A percentile compares a stretch with the other conserved stretches of the same genome.
phyloP scores from a whole-genome alignment of 805 yeast genomes.

The Saccharomycopsis schoenii region DNA sequence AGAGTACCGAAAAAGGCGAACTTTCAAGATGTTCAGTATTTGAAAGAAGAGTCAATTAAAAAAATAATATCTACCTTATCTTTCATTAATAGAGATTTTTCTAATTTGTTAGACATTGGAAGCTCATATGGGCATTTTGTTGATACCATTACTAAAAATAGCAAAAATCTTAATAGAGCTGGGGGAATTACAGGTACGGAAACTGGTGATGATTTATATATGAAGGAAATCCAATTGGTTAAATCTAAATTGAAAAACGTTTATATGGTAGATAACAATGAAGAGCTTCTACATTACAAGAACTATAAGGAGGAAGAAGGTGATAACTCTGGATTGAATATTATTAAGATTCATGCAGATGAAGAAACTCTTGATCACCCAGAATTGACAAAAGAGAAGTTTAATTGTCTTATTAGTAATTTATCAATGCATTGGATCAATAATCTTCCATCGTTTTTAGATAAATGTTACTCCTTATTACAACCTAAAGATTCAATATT shows the following conservation, averaged over 20 bases:
- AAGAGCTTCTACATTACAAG: conserved; percentile 40
- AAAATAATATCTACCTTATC: conserved; percentile 69
- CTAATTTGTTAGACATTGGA: conserved; percentile 60
- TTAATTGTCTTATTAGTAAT: conserved; percentile 67
- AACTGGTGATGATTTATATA: conserved; percentile 31
- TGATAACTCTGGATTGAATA: conserved; percentile 24
- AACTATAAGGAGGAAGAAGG: conserved; percentile 29
- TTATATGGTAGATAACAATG: conserved; percentile 59
- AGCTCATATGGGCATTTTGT: conserved; percentile 55
- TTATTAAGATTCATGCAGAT: conserved; percentile 49
- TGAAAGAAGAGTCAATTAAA: conserved; percentile 63
- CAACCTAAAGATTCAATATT: conserved; percentile 70
- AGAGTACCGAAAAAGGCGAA: conserved; percentile 29
- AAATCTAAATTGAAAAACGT: conserved; percentile 42
- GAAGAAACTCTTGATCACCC: conserved; percentile 52
- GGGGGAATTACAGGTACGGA: conserved; percentile 10
- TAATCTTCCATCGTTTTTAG: conserved; percentile 61
- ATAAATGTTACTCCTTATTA: conserved; percentile 45
- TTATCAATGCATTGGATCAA: conserved; percentile 78
- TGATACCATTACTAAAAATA: conserved; percentile 25
- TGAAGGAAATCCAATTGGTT: conserved; percentile 45
- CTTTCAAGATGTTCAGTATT: conserved; percentile 54
- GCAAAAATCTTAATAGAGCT: conserved; percentile 16
- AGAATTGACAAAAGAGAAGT: conserved; percentile 31
- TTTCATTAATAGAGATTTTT: conserved; percentile 56